Evolutionary conservation across 768 basidiomycete genomes (phyloP).

Genomic region (Xerocomellus dryophilus): DNA sequence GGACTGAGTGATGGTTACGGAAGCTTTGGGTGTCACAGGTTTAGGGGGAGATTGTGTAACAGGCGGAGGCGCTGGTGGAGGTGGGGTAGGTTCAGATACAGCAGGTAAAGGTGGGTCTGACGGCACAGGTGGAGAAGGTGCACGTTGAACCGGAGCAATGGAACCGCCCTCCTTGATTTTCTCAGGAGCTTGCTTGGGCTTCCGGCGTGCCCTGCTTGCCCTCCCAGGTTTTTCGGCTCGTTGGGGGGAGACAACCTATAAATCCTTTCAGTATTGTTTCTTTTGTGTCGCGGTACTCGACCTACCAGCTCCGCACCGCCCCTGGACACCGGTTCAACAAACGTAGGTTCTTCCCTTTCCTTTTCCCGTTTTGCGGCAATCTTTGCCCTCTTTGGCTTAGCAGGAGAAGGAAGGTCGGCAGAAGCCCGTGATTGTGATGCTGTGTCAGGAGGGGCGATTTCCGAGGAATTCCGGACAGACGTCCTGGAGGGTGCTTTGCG

Average conservation of each 20-base stretch:
- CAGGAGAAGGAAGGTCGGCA: constrained; percentile 21
- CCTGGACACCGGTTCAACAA: constrained; percentile 2
- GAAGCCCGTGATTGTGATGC: constrained; percentile 14
- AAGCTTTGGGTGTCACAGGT: constrained; percentile 33
- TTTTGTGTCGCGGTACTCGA: not conserved
- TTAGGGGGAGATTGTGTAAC: constrained; percentile 16
- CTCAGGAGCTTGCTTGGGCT: constrained; percentile 12
- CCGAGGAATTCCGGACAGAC: constrained; percentile 16
- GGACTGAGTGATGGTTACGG: constrained; percentile 34
- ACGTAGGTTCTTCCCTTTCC: constrained; percentile 23
- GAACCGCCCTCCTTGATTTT: constrained; percentile 19
- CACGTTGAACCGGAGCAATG: constrained; percentile 4
- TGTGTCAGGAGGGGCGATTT: constrained; percentile 9
- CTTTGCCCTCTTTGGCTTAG: constrained; percentile 32
- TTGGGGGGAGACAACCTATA: constrained; percentile 12
- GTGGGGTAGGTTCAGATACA: constrained; percentile 13
- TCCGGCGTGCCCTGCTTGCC: constrained; percentile 25
- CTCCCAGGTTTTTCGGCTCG: constrained; percentile 16
- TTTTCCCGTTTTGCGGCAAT: constrained; percentile 27
- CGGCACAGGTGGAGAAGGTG: constrained; percentile 12
- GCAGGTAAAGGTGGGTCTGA: constrained; percentile 15
- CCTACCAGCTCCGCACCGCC: constrained; percentile 16
- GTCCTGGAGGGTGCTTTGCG: constrained; percentile 30
- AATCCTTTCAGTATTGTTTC: not conserved
- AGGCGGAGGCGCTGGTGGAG: constrained; percentile 4